phyloP scores from a whole-genome alignment of 1,284 basidiomycete species.

The Ganoderma resinaceum region DNA sequence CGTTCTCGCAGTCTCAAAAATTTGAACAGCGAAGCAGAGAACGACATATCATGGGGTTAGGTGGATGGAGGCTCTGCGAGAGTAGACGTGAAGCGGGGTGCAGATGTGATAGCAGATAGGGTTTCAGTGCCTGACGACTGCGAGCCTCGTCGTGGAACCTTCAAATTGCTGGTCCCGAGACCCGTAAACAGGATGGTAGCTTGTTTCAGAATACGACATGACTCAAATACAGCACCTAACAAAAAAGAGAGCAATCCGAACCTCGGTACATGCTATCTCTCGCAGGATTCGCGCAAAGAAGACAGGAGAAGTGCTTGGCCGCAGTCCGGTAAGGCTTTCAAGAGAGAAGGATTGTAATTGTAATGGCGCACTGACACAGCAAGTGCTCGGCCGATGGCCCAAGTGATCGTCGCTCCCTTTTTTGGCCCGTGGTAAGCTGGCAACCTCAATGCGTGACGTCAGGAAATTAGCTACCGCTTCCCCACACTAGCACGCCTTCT shows the following conservation, averaged over 20 bases:
- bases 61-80: conserved; percentile 17
- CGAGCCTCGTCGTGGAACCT: conserved; percentile 21
- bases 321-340: not conserved
- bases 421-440: conserved; percentile 24
- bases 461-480: conserved; percentile 10
- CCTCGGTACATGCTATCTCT: not conserved
- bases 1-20: conserved; percentile 14
- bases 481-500: conserved; percentile 14
- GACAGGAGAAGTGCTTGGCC: not conserved
- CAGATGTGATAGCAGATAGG: conserved; percentile 15
- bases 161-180: not conserved
- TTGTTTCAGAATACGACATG: not conserved
- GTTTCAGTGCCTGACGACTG: conserved; percentile 22
- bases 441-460: conserved; percentile 29
- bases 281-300: not conserved
- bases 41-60: conserved; percentile 1
- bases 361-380: not conserved
- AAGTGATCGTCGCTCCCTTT: conserved; percentile 27
- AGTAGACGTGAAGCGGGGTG: conserved; percentile 21
- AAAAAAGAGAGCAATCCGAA: not conserved
- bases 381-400: conserved; percentile 3
- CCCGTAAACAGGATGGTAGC: not conserved
- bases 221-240: no score
- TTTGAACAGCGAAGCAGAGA: conserved; percentile 6
- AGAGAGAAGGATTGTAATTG: not conserved